Evolutionary conservation across 495 filamentous ascomycete genomes (phyloP), one percentile per base, ranked within the genome.

Genomic region (Pseudevernia furfuracea): DNA sequence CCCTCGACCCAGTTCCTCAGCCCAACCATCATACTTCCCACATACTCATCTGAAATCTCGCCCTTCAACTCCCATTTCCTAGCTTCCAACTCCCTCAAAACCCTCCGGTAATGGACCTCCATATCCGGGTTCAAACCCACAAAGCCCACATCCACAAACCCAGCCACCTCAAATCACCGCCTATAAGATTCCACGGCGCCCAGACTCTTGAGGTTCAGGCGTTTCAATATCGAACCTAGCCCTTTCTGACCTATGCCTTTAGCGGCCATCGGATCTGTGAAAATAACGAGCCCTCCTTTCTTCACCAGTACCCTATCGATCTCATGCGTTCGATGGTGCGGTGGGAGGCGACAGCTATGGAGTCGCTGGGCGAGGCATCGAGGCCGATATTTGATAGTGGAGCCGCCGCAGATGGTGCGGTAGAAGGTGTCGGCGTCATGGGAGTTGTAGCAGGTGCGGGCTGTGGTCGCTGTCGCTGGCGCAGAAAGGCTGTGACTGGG

Each of bases 361-460:
- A 23, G 46, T 43, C 34, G 21, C 7, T 38, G n/a, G 58, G 39
- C 46, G 43, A 49, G 43, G 5, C 32, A 55, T 70, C 66, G 62
- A 66, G 55, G 32, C 66, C 68, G 23, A 68, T 68, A n/a, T 32
- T 64, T 59, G 62, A 70, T 65, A 21, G 67, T 59, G n/a, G 59
- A 34, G 36, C 68, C 66, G 55, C 68, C 68, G 66, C 68, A 70
- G 62, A 70, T 46, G 43, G 66, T 65, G 62, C 58, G 30, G 63
- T 70, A 70, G 68, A 68, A 68, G 12, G 59, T 63, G 58, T 70
- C 61, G 21, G 66, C 60, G 36, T 60, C 49, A n/a, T 41, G 30
- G 23, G 62, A 61, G 66, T 70, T 36, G 63, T 70, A 70, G 63
- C 68, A 66, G 59, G 41, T 60, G 55, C 58, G 68, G 34, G 68